A percentile compares a stretch with the other conserved stretches of the same genome.
Evolutionary conservation across 192 early-diverging fungal species (phyloP).

Genomic region (Umbelopsis sp.): DNA sequence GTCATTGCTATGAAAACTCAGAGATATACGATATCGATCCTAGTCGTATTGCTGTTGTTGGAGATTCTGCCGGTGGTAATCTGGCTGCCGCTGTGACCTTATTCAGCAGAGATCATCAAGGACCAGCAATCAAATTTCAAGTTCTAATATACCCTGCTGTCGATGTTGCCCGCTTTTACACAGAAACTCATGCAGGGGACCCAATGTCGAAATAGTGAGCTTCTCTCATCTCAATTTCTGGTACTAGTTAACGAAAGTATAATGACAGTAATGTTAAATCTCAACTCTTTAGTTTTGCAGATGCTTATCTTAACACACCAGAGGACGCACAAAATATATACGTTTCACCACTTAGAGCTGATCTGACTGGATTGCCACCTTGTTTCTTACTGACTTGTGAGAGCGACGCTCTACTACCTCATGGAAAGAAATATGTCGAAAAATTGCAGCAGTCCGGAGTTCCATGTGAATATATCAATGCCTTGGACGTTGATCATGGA

Average conservation of each 20-base stretch:
- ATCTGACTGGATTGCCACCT: not conserved
- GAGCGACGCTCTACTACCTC: not conserved
- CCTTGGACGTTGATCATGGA: not conserved
- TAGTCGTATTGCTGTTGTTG: constrained; percentile 46
- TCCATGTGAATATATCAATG: not conserved
- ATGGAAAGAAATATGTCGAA: not conserved
- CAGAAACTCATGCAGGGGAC: not conserved
- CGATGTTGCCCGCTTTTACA: not conserved
- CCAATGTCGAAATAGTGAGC: not conserved
- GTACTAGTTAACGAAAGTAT: not conserved
- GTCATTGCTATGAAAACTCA: constrained; percentile 26
- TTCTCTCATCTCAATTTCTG: not conserved
- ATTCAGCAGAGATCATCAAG: not conserved
- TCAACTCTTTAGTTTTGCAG: not conserved
- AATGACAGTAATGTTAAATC: not conserved
- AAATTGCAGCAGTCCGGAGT: not conserved
- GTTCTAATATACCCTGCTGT: constrained; percentile 5
- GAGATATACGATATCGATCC: constrained; percentile 34
- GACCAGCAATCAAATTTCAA: not conserved
- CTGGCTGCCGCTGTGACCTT: constrained; percentile 37
- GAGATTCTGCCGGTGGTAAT: constrained; percentile 58
- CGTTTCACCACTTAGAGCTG: not conserved
- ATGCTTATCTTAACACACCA: not conserved
- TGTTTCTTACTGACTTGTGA: not conserved
- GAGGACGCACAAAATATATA: not conserved